A percentile compares a stretch with the other conserved stretches of the same genome.
These are phyloP conservation scores for Antrodiella citrinella DNA, from an alignment of 768 basidiomycete species.

Conservation along the genomic window DNA sequence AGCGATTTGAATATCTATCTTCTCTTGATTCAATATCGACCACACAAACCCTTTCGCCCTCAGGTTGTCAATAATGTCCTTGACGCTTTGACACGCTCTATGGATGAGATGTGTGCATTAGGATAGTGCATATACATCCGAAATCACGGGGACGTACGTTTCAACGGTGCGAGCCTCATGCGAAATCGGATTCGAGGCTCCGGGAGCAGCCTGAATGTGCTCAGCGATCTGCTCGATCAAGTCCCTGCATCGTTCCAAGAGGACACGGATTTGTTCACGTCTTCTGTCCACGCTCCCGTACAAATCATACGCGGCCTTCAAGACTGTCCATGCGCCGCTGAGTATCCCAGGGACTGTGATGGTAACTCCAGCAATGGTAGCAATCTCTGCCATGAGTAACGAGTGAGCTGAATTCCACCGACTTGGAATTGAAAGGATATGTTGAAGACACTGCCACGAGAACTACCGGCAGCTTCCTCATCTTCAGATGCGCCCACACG, in stretches of 20 bases:
- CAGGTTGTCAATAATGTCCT: conserved; percentile 2
- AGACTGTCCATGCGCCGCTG: neutral
- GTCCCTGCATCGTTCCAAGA: conserved; percentile 5
- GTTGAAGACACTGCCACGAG: too few species aligned
- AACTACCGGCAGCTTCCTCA: too few species aligned
- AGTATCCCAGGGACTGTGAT: conserved; percentile 4
- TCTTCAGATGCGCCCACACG: too few species aligned
- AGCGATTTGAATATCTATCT: conserved; percentile 1
- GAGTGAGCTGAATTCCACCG: too few species aligned
- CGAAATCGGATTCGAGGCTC: neutral
- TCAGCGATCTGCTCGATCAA: conserved; percentile 1
- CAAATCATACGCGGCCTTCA: conserved; percentile 6
- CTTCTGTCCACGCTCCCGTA: conserved; percentile 10
- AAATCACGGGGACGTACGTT: neutral
- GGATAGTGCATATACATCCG: neutral
- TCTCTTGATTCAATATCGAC: conserved; percentile 3
- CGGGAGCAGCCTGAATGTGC: neutral
- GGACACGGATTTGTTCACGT: conserved; percentile 6
- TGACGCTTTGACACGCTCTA: conserved; percentile 1
- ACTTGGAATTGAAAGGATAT: too few species aligned
- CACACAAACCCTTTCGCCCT: conserved; percentile 2
- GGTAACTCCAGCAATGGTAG: conserved; percentile 1
- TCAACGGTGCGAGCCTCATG: neutral
- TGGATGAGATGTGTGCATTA: neutral
- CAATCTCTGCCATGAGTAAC: conserved; percentile 10